A percentile compares a stretch with the other conserved stretches of the same genome.
Conservation (phyloP, 768 basidiomycete genomes). For the Tremella fuciformis region DNA sequence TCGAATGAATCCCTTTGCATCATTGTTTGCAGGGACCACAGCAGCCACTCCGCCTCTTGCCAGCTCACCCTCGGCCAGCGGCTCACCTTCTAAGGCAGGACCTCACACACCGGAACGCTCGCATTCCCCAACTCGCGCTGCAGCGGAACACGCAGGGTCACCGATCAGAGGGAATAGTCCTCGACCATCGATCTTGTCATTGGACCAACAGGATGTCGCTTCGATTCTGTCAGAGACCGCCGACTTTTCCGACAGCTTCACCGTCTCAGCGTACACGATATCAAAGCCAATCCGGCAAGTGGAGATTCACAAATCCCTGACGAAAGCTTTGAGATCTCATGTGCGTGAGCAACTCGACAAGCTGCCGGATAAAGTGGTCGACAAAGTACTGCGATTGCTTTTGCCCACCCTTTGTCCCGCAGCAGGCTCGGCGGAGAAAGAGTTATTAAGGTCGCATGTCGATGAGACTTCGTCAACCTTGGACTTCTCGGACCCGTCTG, state of each 20-base stretch:
- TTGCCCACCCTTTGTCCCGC: slow-evolving; percentile 26
- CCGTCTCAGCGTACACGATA: slow-evolving; percentile 47
- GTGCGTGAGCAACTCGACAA: slow-evolving; percentile 41
- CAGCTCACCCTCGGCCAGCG: slow-evolving; percentile 44
- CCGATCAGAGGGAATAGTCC: slow-evolving; percentile 59
- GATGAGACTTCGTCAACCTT: slow-evolving; percentile 13
- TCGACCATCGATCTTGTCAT: slow-evolving; percentile 38
- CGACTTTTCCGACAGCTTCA: slow-evolving; percentile 35
- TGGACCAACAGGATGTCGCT: slow-evolving; percentile 19
- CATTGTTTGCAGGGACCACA: slow-evolving; percentile 63
- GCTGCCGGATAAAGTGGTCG: slow-evolving; percentile 45
- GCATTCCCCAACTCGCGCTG: slow-evolving; percentile 12
- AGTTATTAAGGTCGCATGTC: slow-evolving; percentile 5
- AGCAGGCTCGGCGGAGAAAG: background rate
- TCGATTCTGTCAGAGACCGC: slow-evolving; percentile 30
- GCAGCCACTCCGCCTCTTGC: slow-evolving; percentile 49
- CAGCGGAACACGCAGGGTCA: slow-evolving; percentile 48
- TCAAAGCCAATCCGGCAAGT: slow-evolving; percentile 40
- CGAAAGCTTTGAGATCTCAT: slow-evolving; percentile 39
- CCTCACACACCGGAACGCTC: slow-evolving; percentile 16
- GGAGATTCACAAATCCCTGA: slow-evolving; percentile 46
- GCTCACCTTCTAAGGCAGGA: slow-evolving; percentile 37
- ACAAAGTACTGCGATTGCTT: slow-evolving; percentile 39
- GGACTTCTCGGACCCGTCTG: slow-evolving; percentile 47
- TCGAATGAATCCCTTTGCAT: slow-evolving; percentile 73